Base-by-base conservation (phyloP, 352 stramenopile genomes). In the Phytophthora pluvialis region DNA sequence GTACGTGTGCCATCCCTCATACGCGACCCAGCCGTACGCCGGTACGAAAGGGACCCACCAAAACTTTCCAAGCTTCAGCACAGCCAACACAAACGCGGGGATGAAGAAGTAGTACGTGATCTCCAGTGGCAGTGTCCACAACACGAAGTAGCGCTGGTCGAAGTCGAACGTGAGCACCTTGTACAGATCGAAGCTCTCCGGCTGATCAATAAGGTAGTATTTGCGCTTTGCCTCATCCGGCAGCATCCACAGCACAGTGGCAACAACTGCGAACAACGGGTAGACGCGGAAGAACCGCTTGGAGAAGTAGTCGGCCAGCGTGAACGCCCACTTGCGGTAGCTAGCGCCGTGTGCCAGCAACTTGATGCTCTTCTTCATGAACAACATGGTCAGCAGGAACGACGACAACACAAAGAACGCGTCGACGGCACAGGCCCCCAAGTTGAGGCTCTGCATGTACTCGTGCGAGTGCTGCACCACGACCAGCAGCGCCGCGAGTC, bases 241-340 rank as follows among this genome's bases (percentile, higher is more conserved):
- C 3, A 83, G 48, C 21, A 75, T 21, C 47, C 53, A 72, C 16
- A 80, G 36, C 3, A 75, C 48, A 18, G 61, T 38, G 6, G 65
- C 67, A 10, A 74, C 47, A 9, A 71, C 60, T 8, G 58, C 51
- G 35, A 87, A 87, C 5, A 87, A 42, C 56, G 78, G 78, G 48
- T 87, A 87, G 13, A 86, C 75, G 33, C 75, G 72, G 29, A 83
- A 73, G 53, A 87, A 80, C 3, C 51, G 31, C 31, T 56, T 61
- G 32, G 60, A 67, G 42, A 67, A 67, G 16, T 67, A 67, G 42
- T 85, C 75, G 13, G 33, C n/a, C 29, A 77, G 39, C 12, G 54
- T 73, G 46, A 73, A 60, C 8, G 8, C 15, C 60, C 66, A 73
- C 42, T 66, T 50, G 3, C 39, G 33, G 9, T 32, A 36, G 12